A percentile compares a stretch with the other conserved stretches of the same genome.
Conservation (phyloP, 1,284 basidiomycete species). For the Neolentinus lepideus region DNA sequence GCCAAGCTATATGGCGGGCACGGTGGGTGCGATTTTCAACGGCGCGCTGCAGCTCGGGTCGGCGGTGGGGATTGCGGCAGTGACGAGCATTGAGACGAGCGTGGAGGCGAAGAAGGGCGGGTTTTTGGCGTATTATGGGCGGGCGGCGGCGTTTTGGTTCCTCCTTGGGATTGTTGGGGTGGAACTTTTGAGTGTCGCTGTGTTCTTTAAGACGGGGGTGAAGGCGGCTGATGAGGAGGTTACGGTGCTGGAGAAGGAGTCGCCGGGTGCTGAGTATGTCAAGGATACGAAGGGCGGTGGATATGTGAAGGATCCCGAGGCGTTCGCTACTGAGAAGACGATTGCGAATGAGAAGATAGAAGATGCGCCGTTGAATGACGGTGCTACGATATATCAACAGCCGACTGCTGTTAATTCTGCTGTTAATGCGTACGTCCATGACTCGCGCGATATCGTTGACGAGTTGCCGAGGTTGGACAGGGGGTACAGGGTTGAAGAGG, state of each 20-base stretch:
- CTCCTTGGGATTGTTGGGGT: conserved; percentile 31
- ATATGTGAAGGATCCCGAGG: no score
- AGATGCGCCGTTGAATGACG: background rate
- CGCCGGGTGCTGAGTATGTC: background rate
- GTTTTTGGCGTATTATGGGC: conserved; percentile 27
- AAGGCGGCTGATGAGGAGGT: background rate
- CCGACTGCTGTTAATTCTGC: background rate
- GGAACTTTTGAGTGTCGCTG: conserved; percentile 24
- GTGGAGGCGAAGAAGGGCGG: conserved; percentile 28
- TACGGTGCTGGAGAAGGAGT: background rate
- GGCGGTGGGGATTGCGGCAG: conserved; percentile 39
- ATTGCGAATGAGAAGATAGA: background rate
- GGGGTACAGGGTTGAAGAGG: background rate
- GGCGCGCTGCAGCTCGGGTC: conserved; percentile 45
- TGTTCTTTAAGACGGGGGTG: conserved; percentile 25
- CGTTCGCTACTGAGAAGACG: background rate
- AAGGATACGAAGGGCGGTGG: background rate
- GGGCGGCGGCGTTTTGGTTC: conserved; percentile 42
- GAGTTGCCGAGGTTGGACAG: background rate
- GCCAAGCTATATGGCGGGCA: conserved; percentile 41
- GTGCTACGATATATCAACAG: background rate
- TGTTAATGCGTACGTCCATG: no score
- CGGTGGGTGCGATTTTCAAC: conserved; percentile 49
- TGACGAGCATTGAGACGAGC: conserved; percentile 39
- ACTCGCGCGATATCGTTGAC: background rate